A percentile compares a stretch with the other conserved stretches of the same genome.
phyloP scores from a whole-genome alignment of 2,329 filamentous ascomycete species.

The Dendrostoma leiphaemia region DNA sequence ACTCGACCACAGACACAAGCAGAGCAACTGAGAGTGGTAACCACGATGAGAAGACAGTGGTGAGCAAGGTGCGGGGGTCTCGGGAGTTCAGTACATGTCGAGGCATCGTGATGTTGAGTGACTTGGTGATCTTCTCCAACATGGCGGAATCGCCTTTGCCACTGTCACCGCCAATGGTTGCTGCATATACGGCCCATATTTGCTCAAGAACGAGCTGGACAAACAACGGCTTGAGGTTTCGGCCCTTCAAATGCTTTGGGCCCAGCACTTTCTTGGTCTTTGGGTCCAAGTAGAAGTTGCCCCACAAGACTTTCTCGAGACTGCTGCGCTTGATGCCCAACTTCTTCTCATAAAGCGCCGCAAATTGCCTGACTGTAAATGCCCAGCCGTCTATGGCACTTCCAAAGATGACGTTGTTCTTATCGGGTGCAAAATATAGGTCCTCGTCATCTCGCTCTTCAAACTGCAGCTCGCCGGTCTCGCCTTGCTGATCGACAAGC shows the following conservation, averaged over 20 bases:
- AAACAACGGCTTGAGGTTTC: conserved; percentile 92
- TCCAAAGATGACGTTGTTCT: conserved; percentile 98
- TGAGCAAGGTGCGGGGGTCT: conserved; percentile 80
- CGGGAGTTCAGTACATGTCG: conserved; percentile 81
- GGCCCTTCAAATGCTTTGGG: conserved; percentile 88
- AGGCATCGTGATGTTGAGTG: conserved; percentile 77
- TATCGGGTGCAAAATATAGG: conserved; percentile 96
- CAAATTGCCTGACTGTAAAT: conserved; percentile 94
- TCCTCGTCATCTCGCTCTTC: conserved; percentile 95
- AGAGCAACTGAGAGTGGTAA: conserved; percentile 89
- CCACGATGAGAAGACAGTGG: conserved; percentile 85
- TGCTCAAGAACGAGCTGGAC: conserved; percentile 94
- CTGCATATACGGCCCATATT: conserved; percentile 93
- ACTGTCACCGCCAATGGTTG: conserved; percentile 77
- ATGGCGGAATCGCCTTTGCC: conserved; percentile 79
- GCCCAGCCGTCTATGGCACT: conserved; percentile 99
- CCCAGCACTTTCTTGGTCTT: conserved; percentile 94
- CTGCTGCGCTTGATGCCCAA: conserved; percentile 86
- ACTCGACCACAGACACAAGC: conserved; percentile 90
- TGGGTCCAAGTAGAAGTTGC: conserved; percentile 92
- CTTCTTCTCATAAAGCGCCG: conserved; percentile 91
- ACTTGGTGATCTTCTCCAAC: conserved; percentile 93
- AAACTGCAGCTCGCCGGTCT: conserved; percentile 65
- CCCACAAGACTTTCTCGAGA: conserved; percentile 94
- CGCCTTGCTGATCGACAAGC: conserved; percentile 47